Evolutionary conservation across 2,329 filamentous ascomycete genomes (phyloP), one percentile per base, ranked within the genome.

Genomic region (Fusarium sp.): DNA sequence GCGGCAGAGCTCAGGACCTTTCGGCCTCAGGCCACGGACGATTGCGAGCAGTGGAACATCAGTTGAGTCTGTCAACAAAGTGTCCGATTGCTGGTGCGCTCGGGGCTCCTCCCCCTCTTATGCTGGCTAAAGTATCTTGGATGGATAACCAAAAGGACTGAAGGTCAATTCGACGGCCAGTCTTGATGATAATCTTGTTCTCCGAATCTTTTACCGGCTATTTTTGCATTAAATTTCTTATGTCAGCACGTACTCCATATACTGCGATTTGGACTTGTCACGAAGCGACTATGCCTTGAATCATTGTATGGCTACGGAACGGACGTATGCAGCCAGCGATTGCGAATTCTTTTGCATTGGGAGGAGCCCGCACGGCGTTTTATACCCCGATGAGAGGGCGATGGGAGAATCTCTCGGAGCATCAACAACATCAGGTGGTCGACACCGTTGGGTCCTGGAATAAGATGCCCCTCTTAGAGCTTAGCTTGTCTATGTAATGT

Each of bases 401-500:
- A 45, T 66, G 54, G 34, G 54, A 54, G 67, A 51, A 59, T 67
- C 47, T 69, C 55, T 69, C 59, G 57, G 70, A 64, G 49, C 56
- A 60, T 55, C 51, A 57, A 54, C 29, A 47, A 65, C 49, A 71
- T 65, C 40, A 55, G 46, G 27, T 49, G 52, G 59, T 59, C 40
- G 52, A 67, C 60, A 63, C 57, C 55, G 60, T 51, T 53, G 46
- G 58, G 61, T 69, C 59, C 48, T 49, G 53, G 54, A 60, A 52
- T 54, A 47, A 57, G 43, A 67, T 29, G 52, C 55, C 66, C 49
- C 34, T 58, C 46, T 66, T 67, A 32, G 57, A 69, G 54, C 30
- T 66, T 61, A 53, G 55, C 71, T 56, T 72, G 72, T 71, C 62
- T 68, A 62, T 65, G 70, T 74, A 74, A 73, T 74, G 68, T 67